These are phyloP conservation scores for Penicillium manginii DNA, from an alignment of 495 filamentous ascomycete species.

Conservation along the genomic window DNA sequence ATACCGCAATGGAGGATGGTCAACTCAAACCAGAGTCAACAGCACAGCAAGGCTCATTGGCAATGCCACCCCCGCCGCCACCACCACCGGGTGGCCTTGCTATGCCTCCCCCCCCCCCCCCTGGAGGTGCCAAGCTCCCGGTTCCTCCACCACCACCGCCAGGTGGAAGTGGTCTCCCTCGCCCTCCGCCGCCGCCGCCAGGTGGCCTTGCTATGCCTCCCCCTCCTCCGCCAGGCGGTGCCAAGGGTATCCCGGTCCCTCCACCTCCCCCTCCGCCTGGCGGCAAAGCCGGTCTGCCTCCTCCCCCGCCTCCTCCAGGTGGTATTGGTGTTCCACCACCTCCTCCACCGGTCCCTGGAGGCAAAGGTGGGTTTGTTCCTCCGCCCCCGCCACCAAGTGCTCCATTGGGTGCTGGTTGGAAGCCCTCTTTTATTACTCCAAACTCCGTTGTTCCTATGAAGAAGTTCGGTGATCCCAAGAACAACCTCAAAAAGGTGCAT, in stretches of 20 bases:
- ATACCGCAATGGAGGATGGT: conserved; percentile 33
- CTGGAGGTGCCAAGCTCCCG: conserved; percentile 17
- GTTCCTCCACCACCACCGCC: conserved; percentile 47
- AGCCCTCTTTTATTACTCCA: conserved; percentile 53
- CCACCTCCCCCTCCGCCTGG: conserved; percentile 52
- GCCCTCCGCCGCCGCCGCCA: conserved; percentile 47
- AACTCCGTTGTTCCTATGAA: conserved; percentile 47
- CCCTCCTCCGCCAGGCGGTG: conserved; percentile 36
- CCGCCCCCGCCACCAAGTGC: conserved; percentile 63
- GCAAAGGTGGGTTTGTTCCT: conserved; percentile 38
- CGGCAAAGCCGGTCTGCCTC: conserved; percentile 15
- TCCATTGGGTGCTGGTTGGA: conserved; percentile 60
- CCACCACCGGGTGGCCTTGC: conserved; percentile 41
- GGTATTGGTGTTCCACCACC: conserved; percentile 53
- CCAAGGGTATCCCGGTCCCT: conserved; percentile 31
- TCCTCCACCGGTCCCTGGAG: conserved; percentile 58
- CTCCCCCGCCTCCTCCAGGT: conserved; percentile 44
- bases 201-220: conserved; percentile 34
- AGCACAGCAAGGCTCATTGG: conserved; percentile 28
- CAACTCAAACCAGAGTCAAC: conserved; percentile 28
- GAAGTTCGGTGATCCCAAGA: conserved; percentile 84
- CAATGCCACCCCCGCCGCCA: conserved; percentile 52
- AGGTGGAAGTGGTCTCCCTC: conserved; percentile 36
- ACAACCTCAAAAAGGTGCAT: conserved; percentile 98
- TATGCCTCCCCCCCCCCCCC: conserved; percentile 39